Conservation (phyloP, 306 rosid genomes). For the Vicia sativa region DNA sequence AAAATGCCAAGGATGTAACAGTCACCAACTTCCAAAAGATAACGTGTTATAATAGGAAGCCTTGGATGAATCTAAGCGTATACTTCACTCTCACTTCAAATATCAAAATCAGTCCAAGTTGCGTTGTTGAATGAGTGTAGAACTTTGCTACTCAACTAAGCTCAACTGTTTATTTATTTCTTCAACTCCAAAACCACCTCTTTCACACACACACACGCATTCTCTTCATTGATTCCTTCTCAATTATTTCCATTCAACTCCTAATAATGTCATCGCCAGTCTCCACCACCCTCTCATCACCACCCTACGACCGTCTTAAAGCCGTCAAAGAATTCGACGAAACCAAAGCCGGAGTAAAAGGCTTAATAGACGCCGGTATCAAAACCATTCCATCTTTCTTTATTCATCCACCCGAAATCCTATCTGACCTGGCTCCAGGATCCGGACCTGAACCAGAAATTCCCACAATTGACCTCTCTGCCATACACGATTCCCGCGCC, state of each 20-base stretch:
- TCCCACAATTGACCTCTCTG: conserved; percentile 56
- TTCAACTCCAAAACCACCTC: neutral
- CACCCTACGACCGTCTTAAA: conserved; percentile 44
- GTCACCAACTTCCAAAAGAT: neutral
- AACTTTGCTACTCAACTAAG: neutral
- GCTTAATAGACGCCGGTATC: conserved; percentile 59
- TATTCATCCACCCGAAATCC: conserved; percentile 56
- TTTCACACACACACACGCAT: too few relatives aligned
- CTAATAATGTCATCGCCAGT: conserved; percentile 26
- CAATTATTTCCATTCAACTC: too few relatives aligned
- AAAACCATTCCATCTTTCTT: conserved; percentile 59
- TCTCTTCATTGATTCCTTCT: neutral
- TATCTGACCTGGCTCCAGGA: conserved; percentile 34
- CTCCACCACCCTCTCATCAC: neutral
- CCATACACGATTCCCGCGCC: conserved; percentile 18
- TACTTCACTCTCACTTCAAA: neutral
- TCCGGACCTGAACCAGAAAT: conserved; percentile 37
- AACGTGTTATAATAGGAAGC: neutral
- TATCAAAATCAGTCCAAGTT: neutral
- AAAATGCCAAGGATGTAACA: neutral
- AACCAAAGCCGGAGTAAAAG: conserved; percentile 74
- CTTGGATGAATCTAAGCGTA: neutral
- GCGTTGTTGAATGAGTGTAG: neutral
- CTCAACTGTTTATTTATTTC: neutral
- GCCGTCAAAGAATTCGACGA: conserved; percentile 62